Base-by-base conservation (phyloP, 257 asterid species). In the Solanum dulcamara region DNA sequence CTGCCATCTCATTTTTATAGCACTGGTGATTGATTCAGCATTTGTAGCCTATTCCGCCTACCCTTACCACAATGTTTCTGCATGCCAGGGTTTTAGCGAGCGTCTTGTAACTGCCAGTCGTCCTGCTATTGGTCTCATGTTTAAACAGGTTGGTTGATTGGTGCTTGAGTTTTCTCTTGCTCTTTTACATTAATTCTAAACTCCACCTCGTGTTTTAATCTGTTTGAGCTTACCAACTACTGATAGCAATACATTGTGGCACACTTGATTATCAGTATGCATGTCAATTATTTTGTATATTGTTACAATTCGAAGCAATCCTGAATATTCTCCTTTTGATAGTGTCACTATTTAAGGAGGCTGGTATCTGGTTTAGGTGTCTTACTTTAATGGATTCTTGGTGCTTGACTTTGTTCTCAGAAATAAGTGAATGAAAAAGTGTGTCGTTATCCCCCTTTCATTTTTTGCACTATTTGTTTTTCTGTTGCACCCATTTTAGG, bases 91-190 rank as follows among this genome's bases (percentile, higher is more conserved):
- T 48, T 97, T 95, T 91, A 97, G 93, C 51, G 96, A 93, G 90
- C 97, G 98, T 64, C 99, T 97, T 84, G 97, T 91, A 86, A 94
- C 95, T 66, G 94, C 96, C 26, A 92, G 94, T 86, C 98, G 98
- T 84, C 99, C 98, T 77, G 96, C 91, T 87, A 93, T 97, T 40
- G 99, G 98, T 80, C 92, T 89, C 50, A 93, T 97, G 98, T 97
- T 97, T 89, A 97, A 94, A 89, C 96, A 94, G 99, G 99, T 97
- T 70, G 84, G 87, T 88, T 26, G 40, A 71, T 26, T 81, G 64
- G 46, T 81, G 82, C 86, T 84, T 24, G 24, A 48, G 83, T 79
- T 79, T 48, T 17, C 10, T 48, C 83, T 46, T 77, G 35, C 62
- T 77, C 83, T 30, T 79, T 18, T 48, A 28, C 64, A 79, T 79